These are phyloP conservation scores for Niebla homalea DNA, from an alignment of 495 filamentous ascomycete genomes.

Conservation along the genomic window DNA sequence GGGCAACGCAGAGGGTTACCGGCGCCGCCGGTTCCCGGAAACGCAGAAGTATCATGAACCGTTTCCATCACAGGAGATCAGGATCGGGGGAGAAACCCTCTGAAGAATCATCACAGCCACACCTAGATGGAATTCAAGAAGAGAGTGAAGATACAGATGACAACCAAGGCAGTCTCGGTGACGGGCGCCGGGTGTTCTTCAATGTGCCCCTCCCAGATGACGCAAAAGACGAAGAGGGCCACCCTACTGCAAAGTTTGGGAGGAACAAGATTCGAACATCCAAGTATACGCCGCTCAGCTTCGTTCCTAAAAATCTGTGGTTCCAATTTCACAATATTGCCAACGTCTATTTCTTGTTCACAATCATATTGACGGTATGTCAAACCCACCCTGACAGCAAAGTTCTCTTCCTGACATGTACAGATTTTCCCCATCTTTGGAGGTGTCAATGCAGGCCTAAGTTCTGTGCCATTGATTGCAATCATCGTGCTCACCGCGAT, in stretches of 20 bases:
- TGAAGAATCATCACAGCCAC: conserved; percentile 20
- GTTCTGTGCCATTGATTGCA: conserved; percentile 83
- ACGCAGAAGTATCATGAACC: conserved; percentile 70
- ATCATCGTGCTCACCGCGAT: conserved; percentile 84
- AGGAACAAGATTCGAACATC: conserved; percentile 96
- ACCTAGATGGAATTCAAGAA: conserved; percentile 20
- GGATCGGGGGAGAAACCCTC: conserved; percentile 62
- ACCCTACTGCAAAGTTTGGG: conserved; percentile 52
- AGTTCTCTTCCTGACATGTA: conserved; percentile 10
- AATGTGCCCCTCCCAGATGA: conserved; percentile 67
- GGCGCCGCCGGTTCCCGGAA: conserved; percentile 63
- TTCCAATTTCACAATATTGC: conserved; percentile 98
- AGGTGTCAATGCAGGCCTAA: conserved; percentile 76
- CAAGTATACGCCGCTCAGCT: conserved; percentile 91
- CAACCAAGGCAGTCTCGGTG: conserved; percentile 20
- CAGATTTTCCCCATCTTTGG: conserved; percentile 97
- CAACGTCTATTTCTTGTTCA: conserved; percentile 95
- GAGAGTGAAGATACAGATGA: conserved; percentile 34
- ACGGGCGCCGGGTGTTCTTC: conserved; percentile 58
- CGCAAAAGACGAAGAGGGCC: conserved; percentile 74
- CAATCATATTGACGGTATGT: conserved; percentile 86
- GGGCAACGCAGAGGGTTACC: conserved; percentile 78
- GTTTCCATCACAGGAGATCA: conserved; percentile 49
- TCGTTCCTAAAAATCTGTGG: conserved; percentile 95
- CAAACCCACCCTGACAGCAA: neutral